phyloP scores from a whole-genome alignment of 1,139 yeast genomes.

The Tardiomyces digboiensis region DNA sequence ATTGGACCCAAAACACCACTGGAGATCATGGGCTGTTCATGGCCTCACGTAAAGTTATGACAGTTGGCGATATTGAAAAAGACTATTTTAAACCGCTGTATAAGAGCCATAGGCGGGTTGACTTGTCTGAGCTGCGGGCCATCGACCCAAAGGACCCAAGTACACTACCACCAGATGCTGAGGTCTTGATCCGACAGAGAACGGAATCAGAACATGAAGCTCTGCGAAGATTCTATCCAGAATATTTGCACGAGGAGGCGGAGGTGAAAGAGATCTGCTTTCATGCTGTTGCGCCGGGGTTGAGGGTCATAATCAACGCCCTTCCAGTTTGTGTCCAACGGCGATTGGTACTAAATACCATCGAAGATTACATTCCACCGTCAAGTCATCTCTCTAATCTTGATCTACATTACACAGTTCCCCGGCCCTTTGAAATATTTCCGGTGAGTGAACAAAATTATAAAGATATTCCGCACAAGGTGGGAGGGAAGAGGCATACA shows the following conservation, averaged over 20 bases:
- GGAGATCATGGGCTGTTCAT: too few relatives aligned
- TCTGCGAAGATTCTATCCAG: slow-evolving; percentile 1
- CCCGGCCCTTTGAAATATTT: slow-evolving; percentile 18
- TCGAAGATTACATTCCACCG: slow-evolving; percentile 26
- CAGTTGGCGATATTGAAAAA: too few relatives aligned
- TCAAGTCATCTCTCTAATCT: slow-evolving; percentile 28
- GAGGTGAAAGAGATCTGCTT: slow-evolving; percentile 6
- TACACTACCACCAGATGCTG: not conserved
- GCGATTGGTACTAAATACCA: slow-evolving; percentile 19
- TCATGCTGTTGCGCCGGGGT: slow-evolving; percentile 27
- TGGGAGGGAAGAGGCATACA: slow-evolving; percentile 8
- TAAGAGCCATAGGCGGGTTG: slow-evolving; percentile 20
- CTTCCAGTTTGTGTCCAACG: slow-evolving; percentile 22
- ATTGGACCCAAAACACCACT: too few relatives aligned
- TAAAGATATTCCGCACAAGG: slow-evolving; percentile 5
- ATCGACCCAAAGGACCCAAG: slow-evolving; percentile 3
- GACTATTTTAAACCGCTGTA: slow-evolving; percentile 28
- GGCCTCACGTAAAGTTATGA: too few relatives aligned
- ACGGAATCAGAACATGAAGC: not conserved
- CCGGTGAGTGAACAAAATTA: slow-evolving; percentile 2
- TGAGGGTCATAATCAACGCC: slow-evolving; percentile 19
- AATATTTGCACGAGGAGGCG: slow-evolving; percentile 1
- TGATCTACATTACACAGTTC: slow-evolving; percentile 23
- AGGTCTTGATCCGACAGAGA: not conserved
- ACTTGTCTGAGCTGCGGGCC: slow-evolving; percentile 9